Evolutionary conservation across 2,329 filamentous ascomycete species (phyloP), one percentile per base, ranked within the genome.

Genomic region (Aureobasidium namibiae): DNA sequence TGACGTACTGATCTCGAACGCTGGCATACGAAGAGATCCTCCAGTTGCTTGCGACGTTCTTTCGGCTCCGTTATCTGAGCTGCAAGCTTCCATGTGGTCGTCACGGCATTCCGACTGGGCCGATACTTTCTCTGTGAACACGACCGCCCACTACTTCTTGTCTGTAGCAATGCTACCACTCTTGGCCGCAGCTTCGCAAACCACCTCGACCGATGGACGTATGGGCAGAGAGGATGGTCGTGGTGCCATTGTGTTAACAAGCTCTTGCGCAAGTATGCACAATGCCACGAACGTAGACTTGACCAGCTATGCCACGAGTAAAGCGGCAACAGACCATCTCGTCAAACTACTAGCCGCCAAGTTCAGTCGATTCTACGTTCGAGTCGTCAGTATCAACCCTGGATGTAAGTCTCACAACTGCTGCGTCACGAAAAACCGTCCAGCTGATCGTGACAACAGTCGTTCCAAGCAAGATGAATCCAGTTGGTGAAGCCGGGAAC

Each of bases 251-350:
- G 68, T 80, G 4, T 68, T 81, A 4, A 80, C 77, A 4, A 80
- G 78, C 64, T 78, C 75, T 2, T 81, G 78, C 63, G 78, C 78
- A 2, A 79, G 77, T 64, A 76, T 80, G 73, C 78, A 80, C 61
- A 80, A 80, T 65, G 75, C 66, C 1, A 81, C 78, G 1, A 81
- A 81, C 62, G 71, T 81, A 3, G 78, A 81, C 61, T 67, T 81
- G 65, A 80, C 77, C 5, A 78, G 75, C 63, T 81, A 81, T 61
- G 78, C 78, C 0, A 66, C 75, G 0, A 80, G 76, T 62, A 81
- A 81, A 63, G 78, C 78, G 1, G 78, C 77, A 0, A 80, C 78
- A 1, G 78, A 81, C 65, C 78, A 81, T 69, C 64, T 80, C 14
- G 78, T 80, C 2, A 71, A 65, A 52, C 65, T 81, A 57, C 62